Evolutionary conservation across 345 rosid genomes (phyloP).

Genomic region (Rhizophora mangle): DNA sequence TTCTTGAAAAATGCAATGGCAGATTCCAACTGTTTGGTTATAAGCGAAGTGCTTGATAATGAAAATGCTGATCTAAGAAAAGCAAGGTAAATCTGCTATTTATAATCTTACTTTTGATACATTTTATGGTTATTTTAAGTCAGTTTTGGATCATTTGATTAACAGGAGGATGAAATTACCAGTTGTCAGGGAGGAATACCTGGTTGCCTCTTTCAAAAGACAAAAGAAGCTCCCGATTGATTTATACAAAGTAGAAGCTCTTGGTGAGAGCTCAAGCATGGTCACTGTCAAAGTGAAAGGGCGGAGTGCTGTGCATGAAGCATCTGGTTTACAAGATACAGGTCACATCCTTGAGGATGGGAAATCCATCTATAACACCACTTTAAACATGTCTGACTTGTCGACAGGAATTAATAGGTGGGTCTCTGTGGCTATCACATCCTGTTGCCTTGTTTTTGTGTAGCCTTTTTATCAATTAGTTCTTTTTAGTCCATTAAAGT

Average conservation of each 20-base stretch:
- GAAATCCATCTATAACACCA: constrained; percentile 81
- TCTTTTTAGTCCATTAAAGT: no score
- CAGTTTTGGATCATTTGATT: constrained; percentile 21
- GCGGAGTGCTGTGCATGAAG: constrained; percentile 88
- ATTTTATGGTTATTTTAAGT: constrained; percentile 16
- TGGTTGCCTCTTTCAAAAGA: constrained; percentile 70
- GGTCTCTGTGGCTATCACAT: constrained; percentile 11
- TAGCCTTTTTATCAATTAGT: not conserved
- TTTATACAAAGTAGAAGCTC: constrained; percentile 65
- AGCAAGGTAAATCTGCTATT: constrained; percentile 62
- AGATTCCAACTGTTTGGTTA: constrained; percentile 82
- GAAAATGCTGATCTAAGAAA: constrained; percentile 61
- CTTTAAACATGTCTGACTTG: constrained; percentile 89
- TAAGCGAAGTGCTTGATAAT: constrained; percentile 52
- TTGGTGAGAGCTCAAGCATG: constrained; percentile 55
- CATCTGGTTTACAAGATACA: constrained; percentile 84
- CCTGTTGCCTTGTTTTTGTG: constrained; percentile 11
- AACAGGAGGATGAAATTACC: constrained; percentile 89
- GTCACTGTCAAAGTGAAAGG: constrained; percentile 96
- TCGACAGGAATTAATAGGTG: constrained; percentile 91
- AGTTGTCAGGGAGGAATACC: constrained; percentile 76
- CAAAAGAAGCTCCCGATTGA: constrained; percentile 79
- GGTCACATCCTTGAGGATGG: constrained; percentile 95
- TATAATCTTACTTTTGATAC: constrained; percentile 12
- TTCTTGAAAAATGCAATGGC: constrained; percentile 31